Evolutionary conservation across 129 eudicot genomes (phyloP).

Genomic region (Flaveria trinervia): DNA sequence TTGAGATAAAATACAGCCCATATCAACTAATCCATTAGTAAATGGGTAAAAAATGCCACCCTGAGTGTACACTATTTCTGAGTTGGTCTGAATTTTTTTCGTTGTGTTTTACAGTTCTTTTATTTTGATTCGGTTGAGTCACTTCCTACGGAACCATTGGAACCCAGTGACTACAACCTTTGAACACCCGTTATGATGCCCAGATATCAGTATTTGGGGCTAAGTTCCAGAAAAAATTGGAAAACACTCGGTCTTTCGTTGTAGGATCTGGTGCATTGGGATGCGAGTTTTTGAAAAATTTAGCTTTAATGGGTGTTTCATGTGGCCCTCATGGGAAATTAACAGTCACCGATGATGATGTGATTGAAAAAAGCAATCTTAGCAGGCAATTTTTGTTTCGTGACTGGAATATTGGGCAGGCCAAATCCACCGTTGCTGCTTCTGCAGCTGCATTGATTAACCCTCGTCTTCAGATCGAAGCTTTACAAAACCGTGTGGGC

Average conservation of each 20-base stretch:
- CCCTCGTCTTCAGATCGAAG: conserved; percentile 67
- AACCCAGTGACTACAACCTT: conserved; percentile 53
- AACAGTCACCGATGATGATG: conserved; percentile 91
- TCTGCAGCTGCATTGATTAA: conserved; percentile 74
- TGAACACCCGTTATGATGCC: conserved; percentile 83
- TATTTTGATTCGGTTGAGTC: conserved; percentile 85
- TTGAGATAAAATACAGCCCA: background rate
- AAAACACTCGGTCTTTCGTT: conserved; percentile 65
- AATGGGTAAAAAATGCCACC: conserved; percentile 4
- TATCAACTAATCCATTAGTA: background rate
- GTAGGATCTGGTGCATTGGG: conserved; percentile 97
- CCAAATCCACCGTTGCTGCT: conserved; percentile 93
- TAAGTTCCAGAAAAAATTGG: conserved; percentile 74
- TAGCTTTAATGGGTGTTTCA: conserved; percentile 95
- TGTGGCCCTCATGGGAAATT: conserved; percentile 70
- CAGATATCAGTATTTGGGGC: conserved; percentile 87
- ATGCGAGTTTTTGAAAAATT: conserved; percentile 79
- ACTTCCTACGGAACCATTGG: conserved; percentile 67
- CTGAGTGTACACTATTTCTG: background rate
- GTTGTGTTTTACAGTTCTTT: conserved; percentile 54
- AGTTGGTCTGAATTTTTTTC: background rate
- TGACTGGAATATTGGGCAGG: conserved; percentile 98
- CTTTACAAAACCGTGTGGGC: conserved; percentile 95
- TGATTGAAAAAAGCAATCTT: conserved; percentile 90
- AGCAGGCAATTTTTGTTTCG: conserved; percentile 89